These are phyloP conservation scores for Fagopyrum esculentum DNA, from an alignment of 148 eudicot species.

Conservation along the genomic window DNA sequence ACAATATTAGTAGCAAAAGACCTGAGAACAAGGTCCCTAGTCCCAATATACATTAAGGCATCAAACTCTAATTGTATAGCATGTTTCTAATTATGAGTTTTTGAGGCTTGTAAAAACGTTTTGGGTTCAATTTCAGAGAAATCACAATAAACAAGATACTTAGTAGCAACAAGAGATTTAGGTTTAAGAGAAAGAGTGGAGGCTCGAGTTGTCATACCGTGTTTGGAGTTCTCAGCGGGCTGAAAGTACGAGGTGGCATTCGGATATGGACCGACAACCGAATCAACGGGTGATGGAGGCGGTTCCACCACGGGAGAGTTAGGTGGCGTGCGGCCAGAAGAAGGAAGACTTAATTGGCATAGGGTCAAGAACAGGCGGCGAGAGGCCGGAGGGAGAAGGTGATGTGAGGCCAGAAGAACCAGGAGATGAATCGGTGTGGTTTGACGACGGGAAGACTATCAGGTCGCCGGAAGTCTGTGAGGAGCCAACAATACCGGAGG, in stretches of 20 bases:
- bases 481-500: not conserved
- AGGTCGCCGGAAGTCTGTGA: not conserved
- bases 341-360: not conserved
- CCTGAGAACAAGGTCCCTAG: conserved; percentile 17
- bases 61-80: conserved; percentile 6
- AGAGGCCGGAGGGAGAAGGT: not conserved
- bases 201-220: conserved; percentile 5
- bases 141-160: not conserved
- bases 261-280: not conserved
- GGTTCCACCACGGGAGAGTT: not conserved
- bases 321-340: not conserved
- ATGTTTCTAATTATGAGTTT: not conserved
- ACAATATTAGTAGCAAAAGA: conserved; percentile 12
- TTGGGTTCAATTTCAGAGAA: not conserved
- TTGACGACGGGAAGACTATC: no score
- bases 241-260: not conserved
- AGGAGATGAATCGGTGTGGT: no score
- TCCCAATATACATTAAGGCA: not conserved
- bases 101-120: not conserved
- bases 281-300: no score
- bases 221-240: not conserved
- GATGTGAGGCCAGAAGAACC: no score
- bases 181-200: conserved; percentile 10
- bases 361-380: not conserved
- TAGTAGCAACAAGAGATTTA: not conserved